phyloP scores from a whole-genome alignment of 257 asterid genomes.

The Primulina tabacum region DNA sequence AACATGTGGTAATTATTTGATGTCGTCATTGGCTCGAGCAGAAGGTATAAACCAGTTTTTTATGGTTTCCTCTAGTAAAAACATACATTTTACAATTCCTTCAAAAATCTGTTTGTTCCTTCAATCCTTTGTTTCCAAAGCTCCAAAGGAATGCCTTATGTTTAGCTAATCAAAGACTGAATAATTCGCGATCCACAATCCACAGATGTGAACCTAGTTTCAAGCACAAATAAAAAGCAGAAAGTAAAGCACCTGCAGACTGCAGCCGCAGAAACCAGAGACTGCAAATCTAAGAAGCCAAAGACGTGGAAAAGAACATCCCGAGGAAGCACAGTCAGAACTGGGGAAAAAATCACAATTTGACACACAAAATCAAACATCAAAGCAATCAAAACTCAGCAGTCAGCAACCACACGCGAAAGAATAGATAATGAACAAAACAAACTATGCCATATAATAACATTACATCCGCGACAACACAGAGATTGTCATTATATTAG shows the following conservation, averaged over 20 bases:
- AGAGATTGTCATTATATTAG: conserved; percentile 8
- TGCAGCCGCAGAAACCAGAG: conserved; percentile 64
- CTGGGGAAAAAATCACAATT: conserved; percentile 35
- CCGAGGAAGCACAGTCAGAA: conserved; percentile 44
- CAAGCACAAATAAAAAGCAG: not conserved
- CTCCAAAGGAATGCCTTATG: not conserved
- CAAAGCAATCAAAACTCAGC: not conserved
- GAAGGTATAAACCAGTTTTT: not conserved
- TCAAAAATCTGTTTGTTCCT: not conserved
- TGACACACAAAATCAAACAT: conserved; percentile 13
- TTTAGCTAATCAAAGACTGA: not conserved
- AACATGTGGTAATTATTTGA: not conserved
- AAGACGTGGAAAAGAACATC: conserved; percentile 69
- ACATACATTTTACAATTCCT: not conserved
- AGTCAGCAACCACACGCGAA: not conserved
- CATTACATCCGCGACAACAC: not conserved
- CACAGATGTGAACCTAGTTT: not conserved
- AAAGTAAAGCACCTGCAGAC: conserved; percentile 59
- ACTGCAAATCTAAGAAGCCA: conserved; percentile 61
- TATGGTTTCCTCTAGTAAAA: not conserved
- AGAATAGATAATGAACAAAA: not conserved
- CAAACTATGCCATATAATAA: not conserved
- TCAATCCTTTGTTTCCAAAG: not conserved
- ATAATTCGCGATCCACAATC: not conserved
- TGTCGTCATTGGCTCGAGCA: too few species aligned